A percentile compares a stretch with the other conserved stretches of the same genome.
Evolutionary conservation across 305 asterid genomes (phyloP).

Genomic region (Ajuga reptans): DNA sequence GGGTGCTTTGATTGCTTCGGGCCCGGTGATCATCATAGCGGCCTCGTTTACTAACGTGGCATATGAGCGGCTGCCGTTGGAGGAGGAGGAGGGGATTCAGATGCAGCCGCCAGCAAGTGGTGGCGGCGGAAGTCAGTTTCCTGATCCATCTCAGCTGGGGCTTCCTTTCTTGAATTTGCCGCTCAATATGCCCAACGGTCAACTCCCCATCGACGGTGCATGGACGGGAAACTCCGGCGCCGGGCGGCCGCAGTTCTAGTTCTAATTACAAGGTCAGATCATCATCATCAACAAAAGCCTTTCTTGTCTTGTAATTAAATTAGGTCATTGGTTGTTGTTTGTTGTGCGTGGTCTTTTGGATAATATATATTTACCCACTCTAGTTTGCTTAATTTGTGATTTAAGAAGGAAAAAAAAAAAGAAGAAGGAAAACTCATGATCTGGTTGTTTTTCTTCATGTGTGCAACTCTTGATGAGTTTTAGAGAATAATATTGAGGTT

Average conservation of each 20-base stretch:
- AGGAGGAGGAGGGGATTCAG: slow-evolving; percentile 53
- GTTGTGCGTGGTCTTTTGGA: slow-evolving; percentile 7
- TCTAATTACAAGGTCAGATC: slow-evolving; percentile 39
- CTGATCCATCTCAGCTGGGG: slow-evolving; percentile 41
- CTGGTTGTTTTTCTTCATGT: neutral
- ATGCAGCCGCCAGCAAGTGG: slow-evolving; percentile 40
- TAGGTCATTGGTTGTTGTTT: slow-evolving; percentile 23
- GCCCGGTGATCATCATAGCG: slow-evolving; percentile 70
- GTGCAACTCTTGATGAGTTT: slow-evolving; percentile 22
- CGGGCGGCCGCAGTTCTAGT: slow-evolving; percentile 49
- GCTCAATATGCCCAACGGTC: slow-evolving; percentile 33
- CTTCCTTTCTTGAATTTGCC: slow-evolving; percentile 48
- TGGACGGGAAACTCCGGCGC: slow-evolving; percentile 56
- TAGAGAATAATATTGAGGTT: slow-evolving; percentile 25
- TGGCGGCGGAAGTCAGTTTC: slow-evolving; percentile 29
- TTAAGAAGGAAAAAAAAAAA: neutral
- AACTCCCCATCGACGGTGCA: slow-evolving; percentile 56
- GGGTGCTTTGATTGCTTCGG: slow-evolving; percentile 66
- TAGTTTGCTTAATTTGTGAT: slow-evolving; percentile 21
- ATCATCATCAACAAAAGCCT: slow-evolving; percentile 16
- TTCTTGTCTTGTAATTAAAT: slow-evolving; percentile 37
- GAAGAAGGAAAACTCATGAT: neutral
- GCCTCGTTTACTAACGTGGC: slow-evolving; percentile 85
- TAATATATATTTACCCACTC: neutral
- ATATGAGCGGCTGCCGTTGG: slow-evolving; percentile 69